Conservation (phyloP, 2,329 filamentous ascomycete species). For the Ascochyta fabae region DNA sequence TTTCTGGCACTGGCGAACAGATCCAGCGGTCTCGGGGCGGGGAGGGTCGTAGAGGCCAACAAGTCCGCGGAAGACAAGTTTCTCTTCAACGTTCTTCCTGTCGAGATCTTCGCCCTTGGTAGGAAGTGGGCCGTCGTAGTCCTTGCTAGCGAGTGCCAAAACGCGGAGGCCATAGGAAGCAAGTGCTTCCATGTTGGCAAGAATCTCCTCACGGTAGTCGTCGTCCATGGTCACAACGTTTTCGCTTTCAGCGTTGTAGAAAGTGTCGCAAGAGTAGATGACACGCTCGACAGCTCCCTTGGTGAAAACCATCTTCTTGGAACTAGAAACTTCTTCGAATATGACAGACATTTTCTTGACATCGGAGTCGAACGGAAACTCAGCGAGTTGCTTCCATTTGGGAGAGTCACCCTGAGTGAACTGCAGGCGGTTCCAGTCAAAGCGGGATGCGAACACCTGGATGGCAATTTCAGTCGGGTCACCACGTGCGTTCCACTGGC, state of each 20-base stretch:
- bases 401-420: constrained; percentile 46
- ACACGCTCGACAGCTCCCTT: constrained; percentile 74
- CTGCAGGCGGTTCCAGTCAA: constrained; percentile 62
- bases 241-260: constrained; percentile 60
- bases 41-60: constrained; percentile 86
- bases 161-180: constrained; percentile 72
- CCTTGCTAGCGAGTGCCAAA: constrained; percentile 66
- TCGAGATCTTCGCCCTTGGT: constrained; percentile 54
- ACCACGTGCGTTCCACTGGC: constrained; percentile 44
- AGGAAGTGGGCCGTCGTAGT: constrained; percentile 50
- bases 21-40: constrained; percentile 73
- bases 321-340: constrained; percentile 52
- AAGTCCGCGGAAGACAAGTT: constrained; percentile 76
- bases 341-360: constrained; percentile 79
- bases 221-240: constrained; percentile 54
- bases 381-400: constrained; percentile 55
- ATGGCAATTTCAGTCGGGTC: constrained; percentile 72
- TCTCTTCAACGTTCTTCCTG: constrained; percentile 68
- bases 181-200: constrained; percentile 72
- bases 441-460: constrained; percentile 74
- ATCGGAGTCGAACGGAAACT: constrained; percentile 75
- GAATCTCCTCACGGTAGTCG: constrained; percentile 61
- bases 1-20: constrained; percentile 44
- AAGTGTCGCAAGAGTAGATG: constrained; percentile 54
- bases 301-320: constrained; percentile 60